These are phyloP conservation scores for Laguncularia racemosa DNA, from an alignment of 345 rosid genomes.

Conservation along the genomic window DNA sequence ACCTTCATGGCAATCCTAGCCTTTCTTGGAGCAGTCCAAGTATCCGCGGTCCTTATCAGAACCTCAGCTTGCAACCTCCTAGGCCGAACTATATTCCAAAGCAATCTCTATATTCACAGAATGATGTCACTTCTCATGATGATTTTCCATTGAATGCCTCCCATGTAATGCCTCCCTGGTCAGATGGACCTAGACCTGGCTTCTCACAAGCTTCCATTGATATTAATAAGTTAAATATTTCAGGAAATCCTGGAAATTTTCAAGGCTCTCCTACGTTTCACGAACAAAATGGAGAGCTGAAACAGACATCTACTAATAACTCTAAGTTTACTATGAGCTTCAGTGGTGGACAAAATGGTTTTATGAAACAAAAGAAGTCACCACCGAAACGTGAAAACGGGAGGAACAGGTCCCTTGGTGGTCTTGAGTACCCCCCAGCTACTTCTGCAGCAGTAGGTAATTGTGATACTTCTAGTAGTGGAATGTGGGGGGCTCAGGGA, in stretches of 20 bases:
- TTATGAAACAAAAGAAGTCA: conserved; percentile 8
- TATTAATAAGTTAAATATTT: conserved; percentile 17
- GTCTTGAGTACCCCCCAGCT: conserved; percentile 14
- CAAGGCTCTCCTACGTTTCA: conserved; percentile 15
- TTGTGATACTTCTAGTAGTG: conserved; percentile 11
- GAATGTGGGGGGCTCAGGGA: conserved; percentile 27
- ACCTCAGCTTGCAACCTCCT: conserved; percentile 10
- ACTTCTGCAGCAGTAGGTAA: conserved; percentile 10
- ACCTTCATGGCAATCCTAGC: conserved; percentile 14
- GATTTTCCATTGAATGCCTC: conserved; percentile 3
- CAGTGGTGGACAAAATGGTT: conserved; percentile 18
- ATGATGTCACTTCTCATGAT: conserved; percentile 7
- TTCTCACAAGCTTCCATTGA: conserved; percentile 18
- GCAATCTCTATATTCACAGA: conserved; percentile 10
- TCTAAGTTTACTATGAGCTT: conserved; percentile 7
- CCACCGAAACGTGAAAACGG: conserved; percentile 6
- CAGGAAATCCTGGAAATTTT: conserved; percentile 12
- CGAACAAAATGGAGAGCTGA: conserved; percentile 15
- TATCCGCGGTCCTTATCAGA: conserved; percentile 10
- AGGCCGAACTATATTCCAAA: conserved; percentile 17
- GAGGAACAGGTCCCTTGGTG: conserved; percentile 11
- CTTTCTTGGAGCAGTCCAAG: conserved; percentile 19
- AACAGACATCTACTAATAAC: conserved; percentile 14
- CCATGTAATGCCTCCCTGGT: conserved; percentile 12
- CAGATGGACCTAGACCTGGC: conserved; percentile 12